Conservation (phyloP, 257 asterid genomes). For the Ilex asprella region DNA sequence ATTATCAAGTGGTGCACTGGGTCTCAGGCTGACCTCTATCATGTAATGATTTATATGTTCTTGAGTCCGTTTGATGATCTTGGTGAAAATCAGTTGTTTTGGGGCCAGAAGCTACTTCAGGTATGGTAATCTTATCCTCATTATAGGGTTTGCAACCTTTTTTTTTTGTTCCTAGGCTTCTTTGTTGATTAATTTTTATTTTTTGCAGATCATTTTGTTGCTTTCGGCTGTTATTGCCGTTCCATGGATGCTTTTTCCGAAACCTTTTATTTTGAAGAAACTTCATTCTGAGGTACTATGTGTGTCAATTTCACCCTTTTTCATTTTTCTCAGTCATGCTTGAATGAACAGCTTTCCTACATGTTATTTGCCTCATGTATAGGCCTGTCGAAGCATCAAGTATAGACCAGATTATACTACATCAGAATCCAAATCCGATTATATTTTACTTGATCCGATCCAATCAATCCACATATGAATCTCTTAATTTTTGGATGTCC, state of each 20-base stretch:
- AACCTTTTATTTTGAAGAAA: constrained; percentile 82
- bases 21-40: constrained; percentile 90
- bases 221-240: constrained; percentile 78
- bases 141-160: background rate
- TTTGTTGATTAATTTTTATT: constrained; percentile 8
- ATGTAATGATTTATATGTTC: constrained; percentile 97
- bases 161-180: background rate
- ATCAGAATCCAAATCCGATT: too few relatives aligned
- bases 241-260: constrained; percentile 99
- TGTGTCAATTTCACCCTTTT: constrained; percentile 3
- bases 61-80: constrained; percentile 89
- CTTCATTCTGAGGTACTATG: constrained; percentile 66
- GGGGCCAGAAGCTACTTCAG: constrained; percentile 91
- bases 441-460: too few relatives aligned
- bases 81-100: constrained; percentile 68
- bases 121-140: constrained; percentile 19
- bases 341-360: too few relatives aligned
- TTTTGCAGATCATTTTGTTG: constrained; percentile 64
- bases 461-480: too few relatives aligned
- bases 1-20: constrained; percentile 86
- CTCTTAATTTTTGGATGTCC: too few relatives aligned
- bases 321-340: background rate
- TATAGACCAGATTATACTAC: too few relatives aligned
- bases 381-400: too few relatives aligned
- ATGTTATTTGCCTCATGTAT: too few relatives aligned